These are phyloP conservation scores for Zygoascus ofunaensis DNA, from an alignment of 805 yeast genomes.

Conservation along the genomic window DNA sequence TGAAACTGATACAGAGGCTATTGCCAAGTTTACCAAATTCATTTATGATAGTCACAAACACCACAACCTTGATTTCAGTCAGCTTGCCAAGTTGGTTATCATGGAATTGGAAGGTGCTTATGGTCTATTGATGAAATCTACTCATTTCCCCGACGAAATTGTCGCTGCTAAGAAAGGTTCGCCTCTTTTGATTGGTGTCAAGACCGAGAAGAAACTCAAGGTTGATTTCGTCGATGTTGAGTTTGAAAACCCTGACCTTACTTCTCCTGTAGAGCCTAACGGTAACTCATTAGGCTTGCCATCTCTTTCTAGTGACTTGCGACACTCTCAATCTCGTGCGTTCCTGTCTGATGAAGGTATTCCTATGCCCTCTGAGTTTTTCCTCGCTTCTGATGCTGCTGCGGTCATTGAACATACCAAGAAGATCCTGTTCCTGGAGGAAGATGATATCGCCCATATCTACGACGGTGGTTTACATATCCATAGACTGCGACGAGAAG, in stretches of 20 bases:
- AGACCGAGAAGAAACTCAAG: slow-evolving; percentile 87
- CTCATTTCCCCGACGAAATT: slow-evolving; percentile 90
- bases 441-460: slow-evolving; percentile 97
- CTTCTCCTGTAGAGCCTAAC: slow-evolving; percentile 8
- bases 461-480: slow-evolving; percentile 97
- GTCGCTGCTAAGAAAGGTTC: slow-evolving; percentile 98
- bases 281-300: slow-evolving; percentile 5
- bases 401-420: slow-evolving; percentile 95
- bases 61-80: slow-evolving; percentile 71
- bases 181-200: slow-evolving; percentile 93
- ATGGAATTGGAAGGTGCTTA: slow-evolving; percentile 95
- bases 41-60: slow-evolving; percentile 77
- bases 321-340: slow-evolving; percentile 93
- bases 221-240: slow-evolving; percentile 93
- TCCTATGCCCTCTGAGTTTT: slow-evolving; percentile 92
- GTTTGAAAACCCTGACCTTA: slow-evolving; percentile 69
- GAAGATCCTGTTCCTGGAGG: slow-evolving; percentile 92
- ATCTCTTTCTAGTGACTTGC: slow-evolving; percentile 35
- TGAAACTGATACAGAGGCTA: slow-evolving; percentile 96
- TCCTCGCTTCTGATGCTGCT: slow-evolving; percentile 93
- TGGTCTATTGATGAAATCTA: slow-evolving; percentile 86
- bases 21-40: slow-evolving; percentile 90
- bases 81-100: slow-evolving; percentile 84
- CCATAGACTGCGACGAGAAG: slow-evolving; percentile 86
- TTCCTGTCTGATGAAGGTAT: slow-evolving; percentile 87